These are phyloP conservation scores for Trichothecium roseum DNA, from an alignment of 2,329 filamentous ascomycete genomes.

Conservation along the genomic window DNA sequence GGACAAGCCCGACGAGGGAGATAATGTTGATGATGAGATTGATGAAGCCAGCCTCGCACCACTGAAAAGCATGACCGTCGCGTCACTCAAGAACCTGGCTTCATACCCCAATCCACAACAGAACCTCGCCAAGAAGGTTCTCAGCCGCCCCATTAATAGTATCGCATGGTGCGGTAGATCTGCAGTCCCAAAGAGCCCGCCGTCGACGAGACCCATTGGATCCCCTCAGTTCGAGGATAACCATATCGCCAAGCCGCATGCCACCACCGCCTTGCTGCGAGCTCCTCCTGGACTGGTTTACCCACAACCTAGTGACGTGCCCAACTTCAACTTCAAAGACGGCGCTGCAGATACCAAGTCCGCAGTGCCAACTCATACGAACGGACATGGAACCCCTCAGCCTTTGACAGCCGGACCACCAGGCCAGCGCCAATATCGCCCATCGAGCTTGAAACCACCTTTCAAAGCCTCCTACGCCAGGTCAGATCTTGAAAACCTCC, in stretches of 20 bases:
- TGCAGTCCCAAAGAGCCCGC: too few relatives aligned
- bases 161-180: slow-evolving; percentile 6
- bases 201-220: too few relatives aligned
- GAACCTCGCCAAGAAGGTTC: slow-evolving; percentile 36
- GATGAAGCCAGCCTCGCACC: slow-evolving; percentile 18
- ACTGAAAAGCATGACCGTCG: slow-evolving; percentile 29
- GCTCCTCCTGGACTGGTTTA: too few relatives aligned
- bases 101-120: slow-evolving; percentile 47
- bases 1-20: slow-evolving; percentile 10
- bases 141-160: slow-evolving; percentile 12
- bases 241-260: too few relatives aligned
- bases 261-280: too few relatives aligned
- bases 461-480: slow-evolving; percentile 17
- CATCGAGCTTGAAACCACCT: slow-evolving; percentile 29
- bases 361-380: slow-evolving; percentile 14
- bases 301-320: too few relatives aligned
- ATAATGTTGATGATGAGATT: slow-evolving; percentile 15
- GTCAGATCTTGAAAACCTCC: slow-evolving; percentile 13
- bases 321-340: slow-evolving; percentile 5
- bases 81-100: slow-evolving; percentile 41
- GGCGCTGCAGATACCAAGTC: slow-evolving; percentile 8
- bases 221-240: too few relatives aligned
- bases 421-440: slow-evolving; percentile 38
- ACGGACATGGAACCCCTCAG: slow-evolving; percentile 30
- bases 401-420: slow-evolving; percentile 45